phyloP scores from a whole-genome alignment of 106 monocot species.

The Posidonia australis region DNA sequence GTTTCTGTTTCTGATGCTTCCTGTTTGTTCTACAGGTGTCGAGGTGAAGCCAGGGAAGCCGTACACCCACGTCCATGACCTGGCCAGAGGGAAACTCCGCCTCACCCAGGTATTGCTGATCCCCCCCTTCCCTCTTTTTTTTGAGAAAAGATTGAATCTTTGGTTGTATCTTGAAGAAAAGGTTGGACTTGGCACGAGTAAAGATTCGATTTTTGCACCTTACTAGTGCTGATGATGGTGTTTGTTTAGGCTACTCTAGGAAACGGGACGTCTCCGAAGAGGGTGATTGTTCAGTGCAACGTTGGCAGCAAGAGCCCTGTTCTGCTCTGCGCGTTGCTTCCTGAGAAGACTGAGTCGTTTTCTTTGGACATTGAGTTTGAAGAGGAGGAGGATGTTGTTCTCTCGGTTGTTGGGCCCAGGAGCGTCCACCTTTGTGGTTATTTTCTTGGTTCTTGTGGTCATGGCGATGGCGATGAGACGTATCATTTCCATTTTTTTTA shows the following conservation, averaged over 20 bases:
- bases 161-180: background rate
- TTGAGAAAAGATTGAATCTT: background rate
- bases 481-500: slow-evolving; percentile 29
- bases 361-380: slow-evolving; percentile 84
- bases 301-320: slow-evolving; percentile 56
- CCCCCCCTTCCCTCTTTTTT: no score
- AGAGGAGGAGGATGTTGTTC: slow-evolving; percentile 53
- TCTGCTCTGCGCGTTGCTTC: slow-evolving; percentile 55
- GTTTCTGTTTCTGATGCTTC: background rate
- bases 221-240: background rate
- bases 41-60: slow-evolving; percentile 82
- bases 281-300: slow-evolving; percentile 62
- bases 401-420: slow-evolving; percentile 69
- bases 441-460: slow-evolving; percentile 16
- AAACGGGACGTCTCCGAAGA: slow-evolving; percentile 26
- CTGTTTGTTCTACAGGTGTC: slow-evolving; percentile 27
- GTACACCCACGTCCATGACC: slow-evolving; percentile 44
- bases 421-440: slow-evolving; percentile 78
- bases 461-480: slow-evolving; percentile 32
- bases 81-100: slow-evolving; percentile 51
- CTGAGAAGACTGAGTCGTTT: slow-evolving; percentile 45
- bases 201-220: background rate
- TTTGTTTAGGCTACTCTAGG: slow-evolving; percentile 56
- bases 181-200: background rate
- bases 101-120: slow-evolving; percentile 72